A percentile compares a stretch with the other conserved stretches of the same genome.
Evolutionary conservation across 179 eudicot genomes (phyloP).

Genomic region (Silene vulgaris): DNA sequence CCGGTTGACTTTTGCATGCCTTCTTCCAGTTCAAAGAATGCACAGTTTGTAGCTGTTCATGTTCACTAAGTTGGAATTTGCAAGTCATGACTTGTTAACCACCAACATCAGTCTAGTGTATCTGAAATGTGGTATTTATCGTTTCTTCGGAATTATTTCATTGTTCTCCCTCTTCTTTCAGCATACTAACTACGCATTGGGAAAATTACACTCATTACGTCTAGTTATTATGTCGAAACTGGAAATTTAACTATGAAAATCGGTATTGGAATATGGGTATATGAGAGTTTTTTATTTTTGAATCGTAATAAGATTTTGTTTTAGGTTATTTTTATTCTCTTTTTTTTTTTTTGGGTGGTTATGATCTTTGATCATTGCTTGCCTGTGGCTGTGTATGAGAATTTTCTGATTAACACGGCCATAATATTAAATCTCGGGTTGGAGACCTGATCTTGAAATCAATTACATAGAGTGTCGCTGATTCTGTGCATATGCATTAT

Average conservation of each 20-base stretch:
- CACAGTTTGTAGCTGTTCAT: background rate
- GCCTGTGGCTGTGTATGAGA: background rate
- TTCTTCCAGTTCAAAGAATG: background rate
- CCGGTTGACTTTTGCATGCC: background rate
- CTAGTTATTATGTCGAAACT: background rate
- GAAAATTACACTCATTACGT: background rate
- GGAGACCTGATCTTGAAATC: background rate
- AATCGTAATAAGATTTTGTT: background rate
- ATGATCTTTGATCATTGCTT: background rate
- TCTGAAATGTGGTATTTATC: background rate
- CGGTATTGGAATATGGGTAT: background rate
- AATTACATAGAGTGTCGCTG: background rate
- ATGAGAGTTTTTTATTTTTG: background rate
- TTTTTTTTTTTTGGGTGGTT: background rate
- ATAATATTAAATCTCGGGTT: background rate
- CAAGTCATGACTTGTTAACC: background rate
- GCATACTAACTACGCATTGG: background rate
- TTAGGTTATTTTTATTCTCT: background rate
- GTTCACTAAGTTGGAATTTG: constrained; percentile 4
- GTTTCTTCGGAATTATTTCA: background rate
- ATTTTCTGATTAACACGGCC: background rate
- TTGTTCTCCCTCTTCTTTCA: background rate
- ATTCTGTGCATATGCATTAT: constrained; percentile 12
- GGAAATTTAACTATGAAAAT: background rate
- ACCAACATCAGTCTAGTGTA: background rate